phyloP scores from a whole-genome alignment of 2,329 filamentous ascomycete species.

The Mollisiaceae sp. region DNA sequence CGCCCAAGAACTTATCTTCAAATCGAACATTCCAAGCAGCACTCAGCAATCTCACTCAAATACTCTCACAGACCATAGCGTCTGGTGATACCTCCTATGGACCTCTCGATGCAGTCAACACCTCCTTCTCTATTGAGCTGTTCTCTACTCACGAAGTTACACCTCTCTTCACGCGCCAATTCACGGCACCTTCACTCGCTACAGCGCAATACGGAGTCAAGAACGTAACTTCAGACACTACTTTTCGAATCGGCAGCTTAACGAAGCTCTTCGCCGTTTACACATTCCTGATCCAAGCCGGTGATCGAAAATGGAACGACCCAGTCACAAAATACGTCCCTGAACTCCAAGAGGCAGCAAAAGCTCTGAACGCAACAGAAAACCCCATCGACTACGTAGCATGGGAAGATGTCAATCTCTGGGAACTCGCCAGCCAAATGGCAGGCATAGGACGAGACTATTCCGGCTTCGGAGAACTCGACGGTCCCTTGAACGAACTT shows the following conservation, averaged over 20 bases:
- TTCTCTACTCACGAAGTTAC: constrained; percentile 44
- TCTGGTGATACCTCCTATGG: constrained; percentile 25
- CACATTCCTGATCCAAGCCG: constrained; percentile 48
- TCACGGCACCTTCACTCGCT: constrained; percentile 43
- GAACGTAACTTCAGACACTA: constrained; percentile 46
- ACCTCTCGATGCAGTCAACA: constrained; percentile 28
- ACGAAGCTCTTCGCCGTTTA: constrained; percentile 53
- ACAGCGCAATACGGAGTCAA: constrained; percentile 42
- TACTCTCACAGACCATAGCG: constrained; percentile 19
- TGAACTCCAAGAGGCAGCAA: constrained; percentile 42
- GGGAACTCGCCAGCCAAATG: constrained; percentile 32
- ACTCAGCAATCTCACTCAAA: constrained; percentile 21
- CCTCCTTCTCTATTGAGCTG: constrained; percentile 47
- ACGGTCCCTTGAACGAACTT: constrained; percentile 25
- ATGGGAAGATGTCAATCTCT: constrained; percentile 33
- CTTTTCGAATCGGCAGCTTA: constrained; percentile 50
- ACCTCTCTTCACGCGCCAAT: constrained; percentile 45
- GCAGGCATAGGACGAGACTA: constrained; percentile 29
- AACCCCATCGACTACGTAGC: constrained; percentile 28
- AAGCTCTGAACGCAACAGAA: constrained; percentile 12
- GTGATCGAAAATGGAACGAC: constrained; percentile 47
- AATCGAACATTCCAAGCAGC: constrained; percentile 22
- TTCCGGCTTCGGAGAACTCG: constrained; percentile 22
- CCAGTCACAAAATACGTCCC: constrained; percentile 50
- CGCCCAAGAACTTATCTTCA: constrained; percentile 22